phyloP scores from a whole-genome alignment of 208 protist genomes.

The Acanthamoeba culbertsoni region DNA sequence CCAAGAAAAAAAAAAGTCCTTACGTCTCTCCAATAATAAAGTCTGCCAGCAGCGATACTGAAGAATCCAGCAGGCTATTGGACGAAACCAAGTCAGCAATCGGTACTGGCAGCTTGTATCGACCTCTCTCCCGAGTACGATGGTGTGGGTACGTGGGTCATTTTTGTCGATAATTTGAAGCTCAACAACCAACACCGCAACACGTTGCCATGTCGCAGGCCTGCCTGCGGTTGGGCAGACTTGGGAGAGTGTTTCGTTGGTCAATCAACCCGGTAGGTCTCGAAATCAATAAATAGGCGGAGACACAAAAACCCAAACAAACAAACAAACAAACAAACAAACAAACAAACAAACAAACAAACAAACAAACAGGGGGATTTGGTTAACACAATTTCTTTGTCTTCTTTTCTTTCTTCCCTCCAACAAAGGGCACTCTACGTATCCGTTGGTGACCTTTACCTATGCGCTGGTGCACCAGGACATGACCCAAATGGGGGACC shows the following conservation, averaged over 20 bases:
- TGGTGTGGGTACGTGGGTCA: background rate
- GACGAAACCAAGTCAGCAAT: background rate
- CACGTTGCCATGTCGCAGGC: too few relatives aligned
- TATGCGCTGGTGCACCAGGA: background rate
- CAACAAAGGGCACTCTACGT: background rate
- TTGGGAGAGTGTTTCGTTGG: background rate
- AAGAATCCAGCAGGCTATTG: conserved; percentile 1
- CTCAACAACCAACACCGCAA: too few relatives aligned
- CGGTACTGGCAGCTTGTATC: background rate
- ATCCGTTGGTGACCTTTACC: background rate
- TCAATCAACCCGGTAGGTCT: background rate
- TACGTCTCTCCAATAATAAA: background rate
- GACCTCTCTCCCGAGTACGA: background rate
- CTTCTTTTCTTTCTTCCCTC: too few relatives aligned
- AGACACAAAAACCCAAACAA: too few relatives aligned
- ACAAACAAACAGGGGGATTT: too few relatives aligned
- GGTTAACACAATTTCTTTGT: too few relatives aligned
- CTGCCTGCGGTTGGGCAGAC: background rate
- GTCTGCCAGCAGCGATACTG: background rate
- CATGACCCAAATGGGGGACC: background rate
- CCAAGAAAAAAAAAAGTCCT: background rate
- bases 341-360: too few relatives aligned
- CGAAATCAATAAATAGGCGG: too few relatives aligned
- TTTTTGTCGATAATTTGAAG: too few relatives aligned
- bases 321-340: too few relatives aligned